Evolutionary conservation across 305 asterid species (phyloP).

Genomic region (Fraxinus albicans): DNA sequence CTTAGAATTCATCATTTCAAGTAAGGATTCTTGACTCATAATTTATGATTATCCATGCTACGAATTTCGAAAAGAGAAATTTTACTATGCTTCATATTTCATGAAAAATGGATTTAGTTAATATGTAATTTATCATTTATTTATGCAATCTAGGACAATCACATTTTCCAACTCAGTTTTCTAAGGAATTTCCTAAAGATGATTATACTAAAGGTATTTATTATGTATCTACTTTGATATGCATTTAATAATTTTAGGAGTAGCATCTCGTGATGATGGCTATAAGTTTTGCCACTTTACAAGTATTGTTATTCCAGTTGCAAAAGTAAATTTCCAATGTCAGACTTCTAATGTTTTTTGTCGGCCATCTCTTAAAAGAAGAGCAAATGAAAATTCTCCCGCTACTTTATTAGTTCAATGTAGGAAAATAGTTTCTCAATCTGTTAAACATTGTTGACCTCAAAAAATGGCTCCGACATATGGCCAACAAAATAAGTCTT

Average conservation of each 20-base stretch:
- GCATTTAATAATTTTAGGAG: background rate
- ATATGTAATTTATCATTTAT: no score
- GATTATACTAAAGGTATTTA: slow-evolving; percentile 30
- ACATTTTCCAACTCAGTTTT: background rate
- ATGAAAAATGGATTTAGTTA: background rate
- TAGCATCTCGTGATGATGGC: slow-evolving; percentile 22
- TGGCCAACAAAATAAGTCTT: no score
- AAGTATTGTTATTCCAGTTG: slow-evolving; percentile 39
- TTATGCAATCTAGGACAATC: no score
- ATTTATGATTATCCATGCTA: no score
- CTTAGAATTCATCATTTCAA: no score
- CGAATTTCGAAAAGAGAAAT: background rate
- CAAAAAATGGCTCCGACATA: no score
- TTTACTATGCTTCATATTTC: slow-evolving; percentile 5
- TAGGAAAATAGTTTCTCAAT: slow-evolving; percentile 40
- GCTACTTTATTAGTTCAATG: slow-evolving; percentile 32
- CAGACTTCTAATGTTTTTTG: slow-evolving; percentile 31
- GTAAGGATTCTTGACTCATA: no score
- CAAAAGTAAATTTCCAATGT: slow-evolving; percentile 30
- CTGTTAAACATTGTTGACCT: slow-evolving; percentile 8
- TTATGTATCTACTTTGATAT: background rate
- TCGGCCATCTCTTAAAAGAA: slow-evolving; percentile 54
- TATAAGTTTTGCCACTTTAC: slow-evolving; percentile 25
- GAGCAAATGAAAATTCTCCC: slow-evolving; percentile 39
- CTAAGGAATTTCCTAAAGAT: background rate